Conservation (phyloP, 768 basidiomycete species). For the Panaeolus papilionaceus region DNA sequence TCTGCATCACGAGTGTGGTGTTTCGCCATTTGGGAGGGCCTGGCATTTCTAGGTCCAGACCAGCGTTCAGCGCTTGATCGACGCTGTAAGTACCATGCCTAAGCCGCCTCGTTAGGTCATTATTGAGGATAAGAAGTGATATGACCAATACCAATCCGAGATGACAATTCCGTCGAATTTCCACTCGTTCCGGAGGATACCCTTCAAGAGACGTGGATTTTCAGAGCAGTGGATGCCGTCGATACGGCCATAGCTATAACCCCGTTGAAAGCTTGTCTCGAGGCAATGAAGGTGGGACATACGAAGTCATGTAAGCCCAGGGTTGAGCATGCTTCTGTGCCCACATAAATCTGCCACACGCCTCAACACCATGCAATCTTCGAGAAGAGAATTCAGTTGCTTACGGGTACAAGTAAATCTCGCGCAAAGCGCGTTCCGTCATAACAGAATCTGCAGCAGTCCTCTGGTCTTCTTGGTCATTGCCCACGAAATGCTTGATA, state of each 20-base stretch:
- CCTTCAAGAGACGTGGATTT: slow-evolving; percentile 61
- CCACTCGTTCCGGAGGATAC: slow-evolving; percentile 79
- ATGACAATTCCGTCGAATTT: slow-evolving; percentile 72
- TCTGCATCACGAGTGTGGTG: slow-evolving; percentile 42
- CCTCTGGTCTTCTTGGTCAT: slow-evolving; percentile 78
- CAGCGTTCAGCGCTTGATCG: slow-evolving; percentile 73
- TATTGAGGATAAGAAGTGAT: background rate
- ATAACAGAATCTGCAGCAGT: slow-evolving; percentile 68
- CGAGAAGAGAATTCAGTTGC: slow-evolving; percentile 25
- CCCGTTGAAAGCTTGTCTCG: background rate
- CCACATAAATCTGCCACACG: slow-evolving; percentile 61
- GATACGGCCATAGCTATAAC: slow-evolving; percentile 69
- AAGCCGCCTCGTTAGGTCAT: slow-evolving; percentile 8
- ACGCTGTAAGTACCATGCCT: slow-evolving; percentile 79
- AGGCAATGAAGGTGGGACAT: slow-evolving; percentile 23
- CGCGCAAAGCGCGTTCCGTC: slow-evolving; percentile 69
- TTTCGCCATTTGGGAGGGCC: slow-evolving; percentile 76
- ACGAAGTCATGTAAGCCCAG: slow-evolving; percentile 74
- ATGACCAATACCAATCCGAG: slow-evolving; percentile 70
- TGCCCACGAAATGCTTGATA: slow-evolving; percentile 78
- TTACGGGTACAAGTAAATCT: slow-evolving; percentile 76
- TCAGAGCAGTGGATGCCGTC: slow-evolving; percentile 77
- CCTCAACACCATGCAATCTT: background rate
- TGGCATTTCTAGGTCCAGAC: slow-evolving; percentile 82
- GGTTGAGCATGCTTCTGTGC: slow-evolving; percentile 68